Percentiles rank a stretch among this genome's conserved stretches.
These are phyloP conservation scores for Baorangia bicolor DNA, from an alignment of 768 basidiomycete genomes.

Conservation along the genomic window DNA sequence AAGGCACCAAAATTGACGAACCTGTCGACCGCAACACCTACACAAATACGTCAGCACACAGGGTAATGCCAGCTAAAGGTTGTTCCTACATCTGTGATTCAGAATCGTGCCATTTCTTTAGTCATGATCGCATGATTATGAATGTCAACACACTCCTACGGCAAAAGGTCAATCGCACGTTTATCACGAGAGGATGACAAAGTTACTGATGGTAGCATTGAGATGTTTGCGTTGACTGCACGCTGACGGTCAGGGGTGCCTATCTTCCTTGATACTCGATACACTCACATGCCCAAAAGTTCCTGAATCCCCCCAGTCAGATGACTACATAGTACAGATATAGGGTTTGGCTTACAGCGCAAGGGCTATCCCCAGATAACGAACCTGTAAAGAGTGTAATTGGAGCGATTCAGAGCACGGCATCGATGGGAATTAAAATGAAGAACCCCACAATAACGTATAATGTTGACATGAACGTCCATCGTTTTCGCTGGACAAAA, in stretches of 20 bases:
- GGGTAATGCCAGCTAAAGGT: not conserved
- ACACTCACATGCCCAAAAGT: conserved; percentile 18
- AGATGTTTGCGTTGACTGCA: conserved; percentile 19
- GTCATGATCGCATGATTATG: not conserved
- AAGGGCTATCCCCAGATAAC: conserved; percentile 18
- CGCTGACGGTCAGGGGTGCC: not conserved
- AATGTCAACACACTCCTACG: conserved; percentile 9
- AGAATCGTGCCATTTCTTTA: not conserved
- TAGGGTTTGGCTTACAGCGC: conserved; percentile 9
- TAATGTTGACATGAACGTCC: conserved; percentile 14
- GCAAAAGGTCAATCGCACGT: not conserved
- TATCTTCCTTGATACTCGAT: not conserved
- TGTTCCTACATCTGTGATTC: conserved; percentile 10
- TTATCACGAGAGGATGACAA: not conserved
- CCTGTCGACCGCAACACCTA: conserved; percentile 10
- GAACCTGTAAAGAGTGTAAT: conserved; percentile 4
- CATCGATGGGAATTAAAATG: not conserved
- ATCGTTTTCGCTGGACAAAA: conserved; percentile 4
- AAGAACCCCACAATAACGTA: conserved; percentile 16
- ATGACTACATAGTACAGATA: not conserved
- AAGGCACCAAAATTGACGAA: conserved; percentile 17
- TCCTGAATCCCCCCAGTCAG: not conserved
- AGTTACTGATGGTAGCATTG: conserved; percentile 16
- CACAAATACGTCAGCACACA: not conserved
- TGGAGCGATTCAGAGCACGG: not conserved